Evolutionary conservation across 192 early-diverging fungal genomes (phyloP).

Genomic region (Linnemannia elongata): DNA sequence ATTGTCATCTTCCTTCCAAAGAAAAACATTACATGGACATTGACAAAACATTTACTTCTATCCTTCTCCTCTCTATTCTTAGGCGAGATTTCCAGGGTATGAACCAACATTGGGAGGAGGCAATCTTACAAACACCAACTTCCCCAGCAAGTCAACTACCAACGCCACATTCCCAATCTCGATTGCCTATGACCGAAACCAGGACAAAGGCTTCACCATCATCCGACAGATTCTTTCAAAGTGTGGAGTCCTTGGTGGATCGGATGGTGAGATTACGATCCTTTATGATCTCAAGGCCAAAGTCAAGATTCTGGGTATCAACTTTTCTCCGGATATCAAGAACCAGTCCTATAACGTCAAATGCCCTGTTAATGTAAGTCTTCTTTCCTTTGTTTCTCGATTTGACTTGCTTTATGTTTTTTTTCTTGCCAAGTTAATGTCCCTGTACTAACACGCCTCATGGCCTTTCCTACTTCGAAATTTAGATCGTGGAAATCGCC

Average conservation of each 20-base stretch:
- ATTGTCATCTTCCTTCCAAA: background rate
- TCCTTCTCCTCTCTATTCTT: background rate
- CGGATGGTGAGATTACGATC: conserved; percentile 9
- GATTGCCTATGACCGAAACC: conserved; percentile 15
- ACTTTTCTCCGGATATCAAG: conserved; percentile 14
- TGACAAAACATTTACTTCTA: background rate
- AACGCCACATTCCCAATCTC: conserved; percentile 27
- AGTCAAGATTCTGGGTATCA: conserved; percentile 31
- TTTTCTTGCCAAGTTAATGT: background rate
- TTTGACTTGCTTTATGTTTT: background rate
- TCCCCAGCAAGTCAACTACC: conserved; percentile 27
- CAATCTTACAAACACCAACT: conserved; percentile 6
- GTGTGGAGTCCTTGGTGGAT: conserved; percentile 34
- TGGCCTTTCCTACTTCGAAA: background rate
- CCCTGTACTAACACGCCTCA: background rate
- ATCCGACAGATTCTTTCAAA: conserved; percentile 19
- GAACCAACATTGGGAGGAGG: conserved; percentile 41
- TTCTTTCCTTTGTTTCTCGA: background rate
- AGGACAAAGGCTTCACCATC: conserved; percentile 42
- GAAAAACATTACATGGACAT: background rate
- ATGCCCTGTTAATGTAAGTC: conserved; percentile 46
- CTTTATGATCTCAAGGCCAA: conserved; percentile 36
- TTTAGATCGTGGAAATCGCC: conserved; percentile 24
- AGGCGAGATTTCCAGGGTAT: conserved; percentile 41
- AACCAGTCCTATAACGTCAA: conserved; percentile 7